Evolutionary conservation across 331 rosid genomes (phyloP).

Genomic region (Saraca asoca): DNA sequence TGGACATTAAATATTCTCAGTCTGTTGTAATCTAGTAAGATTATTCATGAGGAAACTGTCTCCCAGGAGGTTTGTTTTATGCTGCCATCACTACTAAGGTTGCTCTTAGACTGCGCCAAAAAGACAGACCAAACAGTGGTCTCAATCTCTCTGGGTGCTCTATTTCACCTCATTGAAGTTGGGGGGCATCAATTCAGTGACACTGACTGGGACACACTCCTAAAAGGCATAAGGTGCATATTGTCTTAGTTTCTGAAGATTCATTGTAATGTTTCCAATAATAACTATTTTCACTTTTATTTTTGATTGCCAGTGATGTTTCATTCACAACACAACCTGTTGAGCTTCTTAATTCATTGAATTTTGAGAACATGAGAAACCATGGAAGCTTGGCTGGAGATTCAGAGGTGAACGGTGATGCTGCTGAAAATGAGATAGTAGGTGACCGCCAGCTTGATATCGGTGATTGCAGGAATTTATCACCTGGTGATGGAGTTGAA

Average conservation of each 20-base stretch:
- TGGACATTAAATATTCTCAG: conserved; percentile 12
- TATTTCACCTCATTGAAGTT: conserved; percentile 93
- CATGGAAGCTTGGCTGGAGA: conserved; percentile 49
- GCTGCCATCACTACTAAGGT: conserved; percentile 86
- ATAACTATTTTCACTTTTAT: conserved; percentile 21
- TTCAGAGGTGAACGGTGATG: conserved; percentile 45
- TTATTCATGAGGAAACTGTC: conserved; percentile 32
- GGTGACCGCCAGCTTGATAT: conserved; percentile 51
- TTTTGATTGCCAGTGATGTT: conserved; percentile 68
- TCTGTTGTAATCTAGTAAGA: conserved; percentile 20
- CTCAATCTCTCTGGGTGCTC: conserved; percentile 94
- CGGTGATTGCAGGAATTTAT: conserved; percentile 52
- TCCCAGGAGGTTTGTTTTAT: conserved; percentile 98
- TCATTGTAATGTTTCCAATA: conserved; percentile 20
- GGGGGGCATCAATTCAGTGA: conserved; percentile 99
- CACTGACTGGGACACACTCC: conserved; percentile 88
- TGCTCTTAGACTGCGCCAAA: conserved; percentile 97
- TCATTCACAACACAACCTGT: conserved; percentile 90
- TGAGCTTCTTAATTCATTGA: conserved; percentile 80
- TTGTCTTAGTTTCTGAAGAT: conserved; percentile 36
- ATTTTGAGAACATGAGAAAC: conserved; percentile 64
- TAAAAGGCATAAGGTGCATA: conserved; percentile 84
- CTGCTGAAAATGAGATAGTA: conserved; percentile 41
- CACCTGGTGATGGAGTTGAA: too few relatives aligned
- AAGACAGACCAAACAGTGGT: conserved; percentile 97